Evolutionary conservation across 352 stramenopile genomes (phyloP).

Genomic region (Aphanomyces astaci): DNA sequence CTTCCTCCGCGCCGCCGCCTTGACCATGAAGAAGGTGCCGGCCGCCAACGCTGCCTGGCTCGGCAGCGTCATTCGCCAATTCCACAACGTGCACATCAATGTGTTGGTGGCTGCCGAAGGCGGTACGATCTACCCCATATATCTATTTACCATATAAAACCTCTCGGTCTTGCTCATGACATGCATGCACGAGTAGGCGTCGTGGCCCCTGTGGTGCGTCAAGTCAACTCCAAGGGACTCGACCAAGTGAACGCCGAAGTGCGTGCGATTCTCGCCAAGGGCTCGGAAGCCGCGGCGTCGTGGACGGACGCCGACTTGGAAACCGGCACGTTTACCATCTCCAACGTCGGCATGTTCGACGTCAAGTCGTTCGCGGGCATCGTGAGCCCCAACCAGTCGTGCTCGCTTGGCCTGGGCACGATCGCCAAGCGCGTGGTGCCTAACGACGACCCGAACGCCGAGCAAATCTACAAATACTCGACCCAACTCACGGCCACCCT

Average conservation of each 20-base stretch:
- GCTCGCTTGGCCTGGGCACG: slow-evolving; percentile 88
- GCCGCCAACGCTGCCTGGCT: slow-evolving; percentile 85
- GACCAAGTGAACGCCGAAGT: slow-evolving; percentile 87
- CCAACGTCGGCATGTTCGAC: slow-evolving; percentile 96
- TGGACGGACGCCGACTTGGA: slow-evolving; percentile 48
- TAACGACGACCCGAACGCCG: slow-evolving; percentile 70
- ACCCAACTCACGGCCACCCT: slow-evolving; percentile 94
- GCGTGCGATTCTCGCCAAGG: slow-evolving; percentile 44
- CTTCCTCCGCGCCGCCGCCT: slow-evolving; percentile 92
- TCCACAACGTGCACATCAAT: slow-evolving; percentile 94
- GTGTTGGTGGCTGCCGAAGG: slow-evolving; percentile 59
- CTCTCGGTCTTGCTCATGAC: no score
- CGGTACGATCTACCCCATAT: no score
- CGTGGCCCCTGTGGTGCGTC: slow-evolving; percentile 95
- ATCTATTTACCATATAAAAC: no score
- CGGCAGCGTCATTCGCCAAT: slow-evolving; percentile 91
- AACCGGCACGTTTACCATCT: slow-evolving; percentile 93
- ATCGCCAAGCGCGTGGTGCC: slow-evolving; percentile 94
- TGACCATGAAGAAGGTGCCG: slow-evolving; percentile 95
- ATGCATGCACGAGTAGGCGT: slow-evolving; percentile 86
- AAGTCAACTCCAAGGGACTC: slow-evolving; percentile 86
- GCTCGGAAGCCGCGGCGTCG: slow-evolving; percentile 28
- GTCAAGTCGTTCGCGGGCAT: slow-evolving; percentile 93
- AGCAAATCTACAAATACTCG: slow-evolving; percentile 83
- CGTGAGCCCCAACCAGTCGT: slow-evolving; percentile 89